These are phyloP conservation scores for Lasiodiplodia sp. DNA, from an alignment of 2,329 filamentous ascomycete genomes.

Conservation along the genomic window DNA sequence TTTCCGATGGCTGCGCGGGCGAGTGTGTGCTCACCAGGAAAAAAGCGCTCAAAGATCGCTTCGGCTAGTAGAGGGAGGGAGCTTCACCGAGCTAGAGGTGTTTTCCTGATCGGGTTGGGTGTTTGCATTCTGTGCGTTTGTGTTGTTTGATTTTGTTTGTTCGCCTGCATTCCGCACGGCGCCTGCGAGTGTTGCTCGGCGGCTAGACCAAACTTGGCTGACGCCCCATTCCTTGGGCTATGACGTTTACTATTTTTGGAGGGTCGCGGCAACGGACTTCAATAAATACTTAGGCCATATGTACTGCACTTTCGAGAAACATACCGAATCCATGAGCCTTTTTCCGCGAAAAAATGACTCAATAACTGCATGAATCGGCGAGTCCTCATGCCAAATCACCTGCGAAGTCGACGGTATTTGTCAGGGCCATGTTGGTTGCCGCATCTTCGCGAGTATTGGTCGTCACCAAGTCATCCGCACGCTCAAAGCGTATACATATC, in stretches of 20 bases:
- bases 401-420: neutral
- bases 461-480: neutral
- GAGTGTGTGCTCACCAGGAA: neutral
- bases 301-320: neutral
- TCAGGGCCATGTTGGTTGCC: neutral
- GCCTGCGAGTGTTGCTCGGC: neutral
- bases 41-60: neutral
- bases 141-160: conserved; percentile 18
- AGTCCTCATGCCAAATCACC: too few relatives aligned
- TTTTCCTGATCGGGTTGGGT: neutral
- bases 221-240: neutral
- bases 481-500: neutral
- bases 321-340: neutral
- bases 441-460: neutral
- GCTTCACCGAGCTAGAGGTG: neutral
- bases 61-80: neutral
- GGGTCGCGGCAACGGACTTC: neutral
- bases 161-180: neutral
- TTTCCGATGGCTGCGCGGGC: neutral
- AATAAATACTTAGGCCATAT: neutral
- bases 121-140: conserved; percentile 10
- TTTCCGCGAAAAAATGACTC: neutral
- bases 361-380: too few relatives aligned
- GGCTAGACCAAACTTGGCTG: neutral
- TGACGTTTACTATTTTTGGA: conserved; percentile 1